These are phyloP conservation scores for Gloeophyllum trabeum DNA, from an alignment of 768 basidiomycete genomes.

Conservation along the genomic window DNA sequence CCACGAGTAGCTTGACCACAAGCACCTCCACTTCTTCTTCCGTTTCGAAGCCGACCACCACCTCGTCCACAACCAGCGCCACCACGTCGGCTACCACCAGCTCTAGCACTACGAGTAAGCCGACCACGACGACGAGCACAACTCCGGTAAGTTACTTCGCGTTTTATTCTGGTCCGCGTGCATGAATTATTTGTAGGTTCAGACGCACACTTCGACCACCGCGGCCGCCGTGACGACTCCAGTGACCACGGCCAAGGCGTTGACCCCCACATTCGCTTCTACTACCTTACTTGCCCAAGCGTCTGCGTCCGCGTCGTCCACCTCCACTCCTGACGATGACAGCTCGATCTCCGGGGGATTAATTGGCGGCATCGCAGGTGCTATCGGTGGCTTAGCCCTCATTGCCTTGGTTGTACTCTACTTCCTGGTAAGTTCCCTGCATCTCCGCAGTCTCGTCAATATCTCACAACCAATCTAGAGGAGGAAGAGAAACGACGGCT, in stretches of 20 bases:
- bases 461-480: conserved; percentile 7
- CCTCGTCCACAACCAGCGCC: background rate
- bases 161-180: background rate
- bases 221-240: background rate
- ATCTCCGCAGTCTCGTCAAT: no score
- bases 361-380: background rate
- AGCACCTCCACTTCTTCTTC: background rate
- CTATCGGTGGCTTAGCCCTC: background rate
- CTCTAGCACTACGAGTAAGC: background rate
- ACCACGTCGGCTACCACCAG: background rate
- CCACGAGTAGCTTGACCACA: no score
- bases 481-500: conserved; percentile 14
- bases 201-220: no score
- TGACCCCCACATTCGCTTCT: no score
- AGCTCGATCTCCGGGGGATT: background rate
- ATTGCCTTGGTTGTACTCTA: conserved; percentile 15
- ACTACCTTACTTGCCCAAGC: no score
- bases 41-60: background rate
- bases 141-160: background rate
- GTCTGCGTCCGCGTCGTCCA: background rate
- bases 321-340: background rate
- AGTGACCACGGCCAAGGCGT: background rate
- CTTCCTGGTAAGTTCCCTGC: conserved; percentile 23
- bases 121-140: background rate
- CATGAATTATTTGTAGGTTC: no score